Base-by-base conservation (phyloP, 768 basidiomycete genomes). In the Wakefieldia striispora region DNA sequence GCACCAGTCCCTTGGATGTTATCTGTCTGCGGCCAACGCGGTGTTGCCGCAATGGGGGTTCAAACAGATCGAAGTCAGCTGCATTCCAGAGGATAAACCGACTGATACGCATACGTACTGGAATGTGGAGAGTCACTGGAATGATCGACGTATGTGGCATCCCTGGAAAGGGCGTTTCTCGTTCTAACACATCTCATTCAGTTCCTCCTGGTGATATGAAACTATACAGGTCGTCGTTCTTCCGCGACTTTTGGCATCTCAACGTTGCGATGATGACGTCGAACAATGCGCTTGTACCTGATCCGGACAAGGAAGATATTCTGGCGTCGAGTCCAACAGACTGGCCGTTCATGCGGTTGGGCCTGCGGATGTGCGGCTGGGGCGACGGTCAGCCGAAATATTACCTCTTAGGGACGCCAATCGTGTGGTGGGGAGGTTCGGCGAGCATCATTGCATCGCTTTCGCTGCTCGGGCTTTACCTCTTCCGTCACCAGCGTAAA, bases 211-310 rank as follows among this genome's bases (percentile, higher is more conserved):
- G 90, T 2, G 77, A 95, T 35, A 78, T 79, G 51, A 94, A 90
- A 62, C 80, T 84, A 49, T 97, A 95, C 72, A 77, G 73, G 34
- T 95, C 95, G 2, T 88, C 95, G 0, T 99, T 99, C 79, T 72
- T 95, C 40, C 85, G 89, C 44, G 95, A 99, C 72, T 99, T 99
- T 70, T 95, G 92, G 86, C 95, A 99, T 66, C 81, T 99, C 49
- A 99, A 99, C 63, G 92, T 99, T 21, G 97, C 95, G 8, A 99
- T 99, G 97, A 94, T 95, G 91, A 97, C 95, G 0, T 97, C 97
- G 5, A 99, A 99, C 74, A 99, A 99, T 64, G 95, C 97, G 0
- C 85, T 99, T 47, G 68, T 98, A 35, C 97, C 97, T 1, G 94
- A 99, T 62, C 93, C 95, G 0, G 97, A 99, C 76, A 98, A 98